Conservation (phyloP, 768 basidiomycete species). For the Phaeolepiota aurea region DNA sequence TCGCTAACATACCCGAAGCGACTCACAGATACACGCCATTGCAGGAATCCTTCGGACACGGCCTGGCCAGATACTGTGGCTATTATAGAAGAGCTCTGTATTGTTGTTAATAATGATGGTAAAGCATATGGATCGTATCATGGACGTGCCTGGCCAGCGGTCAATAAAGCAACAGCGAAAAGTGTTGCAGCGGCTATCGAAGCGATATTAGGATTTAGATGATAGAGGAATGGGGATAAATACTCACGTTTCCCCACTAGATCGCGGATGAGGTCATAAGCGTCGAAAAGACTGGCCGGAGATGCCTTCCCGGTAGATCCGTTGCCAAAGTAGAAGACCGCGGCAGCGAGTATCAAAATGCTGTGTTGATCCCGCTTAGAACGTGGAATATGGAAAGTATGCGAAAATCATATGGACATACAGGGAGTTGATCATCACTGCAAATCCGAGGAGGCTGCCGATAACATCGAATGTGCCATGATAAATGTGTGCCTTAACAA, state of each 20-base stretch:
- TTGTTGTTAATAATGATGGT: not conserved
- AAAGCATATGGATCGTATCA: not conserved
- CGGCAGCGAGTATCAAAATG: constrained; percentile 74
- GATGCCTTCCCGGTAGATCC: constrained; percentile 13
- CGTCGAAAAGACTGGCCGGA: constrained; percentile 78
- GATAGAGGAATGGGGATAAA: not conserved
- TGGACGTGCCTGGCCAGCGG: constrained; percentile 59
- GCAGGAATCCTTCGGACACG: constrained; percentile 83
- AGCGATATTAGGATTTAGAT: not conserved
- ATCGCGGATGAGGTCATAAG: constrained; percentile 63
- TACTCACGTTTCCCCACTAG: constrained; percentile 59
- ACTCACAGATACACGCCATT: constrained; percentile 73
- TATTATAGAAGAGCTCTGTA: constrained; percentile 75
- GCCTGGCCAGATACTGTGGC: constrained; percentile 89
- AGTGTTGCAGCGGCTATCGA: constrained; percentile 67
- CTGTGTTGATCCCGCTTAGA: constrained; percentile 21
- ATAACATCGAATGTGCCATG: constrained; percentile 64
- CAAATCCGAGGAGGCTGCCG: constrained; percentile 68
- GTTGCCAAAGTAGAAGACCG: constrained; percentile 63
- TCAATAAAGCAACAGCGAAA: constrained; percentile 81
- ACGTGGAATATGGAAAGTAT: constrained; percentile 1
- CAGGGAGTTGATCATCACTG: constrained; percentile 84
- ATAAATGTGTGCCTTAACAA: constrained; percentile 55
- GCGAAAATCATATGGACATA: constrained; percentile 23
- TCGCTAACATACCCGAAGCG: constrained; percentile 1